Evolutionary conservation across 495 filamentous ascomycete species (phyloP).

Genomic region (Penicillium samsonianum): DNA sequence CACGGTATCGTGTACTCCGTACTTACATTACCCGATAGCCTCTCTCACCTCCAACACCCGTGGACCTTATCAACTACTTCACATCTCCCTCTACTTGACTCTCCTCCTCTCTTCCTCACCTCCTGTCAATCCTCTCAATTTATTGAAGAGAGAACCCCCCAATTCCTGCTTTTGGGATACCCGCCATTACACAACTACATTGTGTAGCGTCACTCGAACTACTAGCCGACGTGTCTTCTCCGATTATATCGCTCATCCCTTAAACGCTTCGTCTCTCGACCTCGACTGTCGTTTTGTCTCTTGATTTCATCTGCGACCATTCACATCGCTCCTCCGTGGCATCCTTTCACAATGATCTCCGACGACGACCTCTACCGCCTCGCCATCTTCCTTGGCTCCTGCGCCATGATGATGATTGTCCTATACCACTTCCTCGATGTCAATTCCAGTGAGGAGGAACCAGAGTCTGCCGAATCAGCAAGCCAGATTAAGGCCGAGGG

Average conservation of each 20-base stretch:
- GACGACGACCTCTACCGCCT: constrained; percentile 82
- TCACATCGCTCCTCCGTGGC: not conserved
- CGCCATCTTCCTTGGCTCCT: constrained; percentile 89
- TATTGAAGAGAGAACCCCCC: not conserved
- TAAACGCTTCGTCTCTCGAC: constrained; percentile 3
- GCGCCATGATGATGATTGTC: constrained; percentile 90
- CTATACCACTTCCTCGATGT: constrained; percentile 97
- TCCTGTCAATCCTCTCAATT: not conserved
- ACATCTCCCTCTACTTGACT: not conserved
- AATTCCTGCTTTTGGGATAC: not conserved
- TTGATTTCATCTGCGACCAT: not conserved
- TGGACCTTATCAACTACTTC: not conserved
- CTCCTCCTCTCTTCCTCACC: not conserved
- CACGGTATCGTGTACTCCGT: not conserved
- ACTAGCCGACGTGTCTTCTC: constrained; percentile 11
- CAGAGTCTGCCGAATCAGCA: constrained; percentile 16
- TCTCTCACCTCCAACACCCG: too few species aligned
- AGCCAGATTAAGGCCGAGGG: constrained; percentile 21
- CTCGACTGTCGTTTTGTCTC: not conserved
- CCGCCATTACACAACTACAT: not conserved
- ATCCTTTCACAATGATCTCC: constrained; percentile 67
- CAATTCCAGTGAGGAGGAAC: constrained; percentile 67
- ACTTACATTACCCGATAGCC: not conserved
- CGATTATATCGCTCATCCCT: not conserved
- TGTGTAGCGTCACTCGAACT: constrained; percentile 4